Evolutionary conservation across 257 asterid genomes (phyloP).

Genomic region (Nicotiana paniculata): DNA sequence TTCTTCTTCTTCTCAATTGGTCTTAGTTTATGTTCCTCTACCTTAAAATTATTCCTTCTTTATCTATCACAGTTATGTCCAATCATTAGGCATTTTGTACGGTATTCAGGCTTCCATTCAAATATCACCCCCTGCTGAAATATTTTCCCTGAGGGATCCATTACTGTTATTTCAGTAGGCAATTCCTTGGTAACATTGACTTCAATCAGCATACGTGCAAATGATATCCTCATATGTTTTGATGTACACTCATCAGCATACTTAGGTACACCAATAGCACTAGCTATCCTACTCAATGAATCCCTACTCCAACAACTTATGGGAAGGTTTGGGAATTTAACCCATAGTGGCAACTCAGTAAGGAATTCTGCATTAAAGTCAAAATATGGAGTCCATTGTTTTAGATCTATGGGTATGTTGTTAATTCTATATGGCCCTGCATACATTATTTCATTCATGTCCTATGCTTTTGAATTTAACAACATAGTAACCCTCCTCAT

Average conservation of each 20-base stretch:
- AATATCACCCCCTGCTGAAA: background rate
- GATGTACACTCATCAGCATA: background rate
- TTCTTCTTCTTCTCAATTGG: no score
- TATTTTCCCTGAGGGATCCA: background rate
- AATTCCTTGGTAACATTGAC: background rate
- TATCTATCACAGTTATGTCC: no score
- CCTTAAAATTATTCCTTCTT: no score
- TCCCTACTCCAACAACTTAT: background rate
- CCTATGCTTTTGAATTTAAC: background rate
- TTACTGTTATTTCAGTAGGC: background rate
- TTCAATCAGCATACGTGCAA: background rate
- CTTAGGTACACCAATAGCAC: background rate
- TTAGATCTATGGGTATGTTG: background rate
- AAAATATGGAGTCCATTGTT: background rate
- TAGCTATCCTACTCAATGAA: background rate
- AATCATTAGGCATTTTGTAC: no score
- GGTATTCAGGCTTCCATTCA: background rate
- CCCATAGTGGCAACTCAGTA: background rate
- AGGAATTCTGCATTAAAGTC: background rate
- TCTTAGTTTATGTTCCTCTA: no score
- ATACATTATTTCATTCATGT: background rate
- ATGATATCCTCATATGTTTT: background rate
- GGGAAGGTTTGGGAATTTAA: background rate
- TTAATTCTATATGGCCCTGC: background rate
- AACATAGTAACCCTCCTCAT: background rate